Evolutionary conservation across 805 yeast genomes (phyloP).

Genomic region (Saturnispora silvae): DNA sequence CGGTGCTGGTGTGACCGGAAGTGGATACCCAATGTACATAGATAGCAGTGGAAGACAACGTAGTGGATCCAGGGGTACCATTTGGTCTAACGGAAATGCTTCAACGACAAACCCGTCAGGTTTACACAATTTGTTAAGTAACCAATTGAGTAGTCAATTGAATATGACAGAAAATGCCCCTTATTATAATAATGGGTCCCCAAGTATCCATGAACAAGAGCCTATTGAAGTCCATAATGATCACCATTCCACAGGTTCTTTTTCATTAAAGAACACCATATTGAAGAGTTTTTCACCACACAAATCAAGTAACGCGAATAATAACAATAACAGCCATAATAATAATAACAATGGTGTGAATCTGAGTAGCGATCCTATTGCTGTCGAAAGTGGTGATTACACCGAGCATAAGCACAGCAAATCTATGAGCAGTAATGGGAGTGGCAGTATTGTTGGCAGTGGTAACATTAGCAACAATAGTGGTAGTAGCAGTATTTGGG

Average conservation of each 20-base stretch:
- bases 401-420: background rate
- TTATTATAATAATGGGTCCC: conserved; percentile 11
- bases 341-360: too few relatives aligned
- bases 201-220: conserved; percentile 7
- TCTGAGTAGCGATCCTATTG: too few relatives aligned
- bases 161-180: background rate
- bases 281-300: conserved; percentile 29
- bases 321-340: too few relatives aligned
- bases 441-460: background rate
- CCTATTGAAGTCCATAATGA: conserved; percentile 3
- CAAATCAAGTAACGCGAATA: conserved; percentile 17
- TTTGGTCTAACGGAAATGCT: conserved; percentile 7
- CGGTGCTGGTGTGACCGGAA: too few relatives aligned
- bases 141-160: background rate
- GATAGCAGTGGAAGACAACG: conserved; percentile 3
- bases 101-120: conserved; percentile 25
- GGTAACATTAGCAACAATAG: conserved; percentile 9
- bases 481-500: conserved; percentile 4
- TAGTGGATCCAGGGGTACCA: conserved; percentile 6
- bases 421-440: background rate
- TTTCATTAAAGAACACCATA: conserved; percentile 28
- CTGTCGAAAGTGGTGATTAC: too few relatives aligned
- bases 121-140: background rate
- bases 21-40: too few relatives aligned
- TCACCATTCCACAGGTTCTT: conserved; percentile 23